phyloP scores from a whole-genome alignment of 2,329 filamentous ascomycete species.

The Didymosphaeria variabile region DNA sequence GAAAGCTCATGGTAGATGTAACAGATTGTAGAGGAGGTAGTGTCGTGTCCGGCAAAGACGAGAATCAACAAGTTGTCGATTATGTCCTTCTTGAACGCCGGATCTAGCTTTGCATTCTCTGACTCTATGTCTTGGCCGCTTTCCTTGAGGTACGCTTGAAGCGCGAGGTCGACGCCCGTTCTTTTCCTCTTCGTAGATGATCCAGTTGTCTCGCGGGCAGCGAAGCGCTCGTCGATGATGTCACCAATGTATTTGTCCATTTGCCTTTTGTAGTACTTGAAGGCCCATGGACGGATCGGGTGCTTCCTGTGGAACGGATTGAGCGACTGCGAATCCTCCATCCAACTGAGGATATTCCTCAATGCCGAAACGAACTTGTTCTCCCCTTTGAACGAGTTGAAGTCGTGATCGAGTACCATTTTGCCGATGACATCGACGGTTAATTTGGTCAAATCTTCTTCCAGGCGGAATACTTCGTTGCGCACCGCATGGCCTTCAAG shows the following conservation, averaged over 20 bases:
- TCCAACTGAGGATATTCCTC: conserved; percentile 48
- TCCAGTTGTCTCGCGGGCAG: conserved; percentile 31
- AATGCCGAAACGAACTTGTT: conserved; percentile 51
- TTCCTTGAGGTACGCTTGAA: conserved; percentile 52
- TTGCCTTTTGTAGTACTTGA: conserved; percentile 44
- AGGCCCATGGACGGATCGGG: conserved; percentile 46
- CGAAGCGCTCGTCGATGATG: conserved; percentile 50
- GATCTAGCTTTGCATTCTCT: conserved; percentile 27
- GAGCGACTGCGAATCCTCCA: conserved; percentile 40
- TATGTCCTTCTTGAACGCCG: conserved; percentile 32
- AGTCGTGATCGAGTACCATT: conserved; percentile 49
- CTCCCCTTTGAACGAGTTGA: conserved; percentile 45
- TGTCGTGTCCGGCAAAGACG: conserved; percentile 29
- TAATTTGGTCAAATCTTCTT: conserved; percentile 50
- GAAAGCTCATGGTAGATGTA: conserved; percentile 38
- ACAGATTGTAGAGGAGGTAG: conserved; percentile 41
- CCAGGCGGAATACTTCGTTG: conserved; percentile 51
- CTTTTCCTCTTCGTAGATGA: conserved; percentile 34
- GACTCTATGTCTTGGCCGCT: conserved; percentile 26
- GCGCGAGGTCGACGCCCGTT: conserved; percentile 52
- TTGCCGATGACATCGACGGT: conserved; percentile 56
- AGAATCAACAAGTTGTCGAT: conserved; percentile 36
- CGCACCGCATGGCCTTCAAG: conserved; percentile 47
- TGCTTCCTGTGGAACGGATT: conserved; percentile 50
- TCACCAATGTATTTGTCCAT: conserved; percentile 51